Conservation (phyloP, 2,329 filamentous ascomycete species). For the Aspergillus phoenicis region DNA sequence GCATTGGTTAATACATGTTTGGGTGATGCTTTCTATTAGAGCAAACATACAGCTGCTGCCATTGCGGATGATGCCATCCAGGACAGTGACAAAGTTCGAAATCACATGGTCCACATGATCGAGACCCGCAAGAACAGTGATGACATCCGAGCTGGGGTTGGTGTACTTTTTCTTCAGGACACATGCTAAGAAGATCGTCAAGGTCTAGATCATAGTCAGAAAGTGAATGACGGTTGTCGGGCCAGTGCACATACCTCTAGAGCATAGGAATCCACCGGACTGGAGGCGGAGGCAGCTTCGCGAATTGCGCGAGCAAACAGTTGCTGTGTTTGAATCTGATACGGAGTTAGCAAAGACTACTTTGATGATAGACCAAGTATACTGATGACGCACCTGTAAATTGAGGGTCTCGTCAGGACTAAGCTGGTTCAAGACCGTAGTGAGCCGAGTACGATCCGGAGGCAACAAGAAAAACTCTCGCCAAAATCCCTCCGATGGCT, state of each 20-base stretch:
- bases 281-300: conserved; percentile 63
- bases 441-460: conserved; percentile 72
- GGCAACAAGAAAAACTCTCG: conserved; percentile 89
- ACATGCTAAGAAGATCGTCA: conserved; percentile 82
- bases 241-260: conserved; percentile 67
- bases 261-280: conserved; percentile 72
- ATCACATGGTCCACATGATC: conserved; percentile 86
- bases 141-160: conserved; percentile 93
- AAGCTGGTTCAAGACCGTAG: conserved; percentile 68
- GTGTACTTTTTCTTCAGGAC: conserved; percentile 88
- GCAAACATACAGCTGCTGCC: conserved; percentile 65
- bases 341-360: conserved; percentile 18
- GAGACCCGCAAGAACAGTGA: conserved; percentile 83
- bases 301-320: conserved; percentile 74
- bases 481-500: conserved; percentile 91
- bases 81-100: conserved; percentile 78
- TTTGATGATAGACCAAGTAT: not conserved
- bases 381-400: conserved; percentile 57
- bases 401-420: conserved; percentile 74
- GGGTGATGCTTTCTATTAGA: not conserved
- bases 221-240: conserved; percentile 41
- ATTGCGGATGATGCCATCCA: conserved; percentile 81
- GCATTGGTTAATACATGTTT: conserved; percentile 7
- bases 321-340: conserved; percentile 68
- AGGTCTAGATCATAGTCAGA: conserved; percentile 62